Conservation (phyloP, 2,329 filamentous ascomycete species). For the Trichophyton mentagrophytes region DNA sequence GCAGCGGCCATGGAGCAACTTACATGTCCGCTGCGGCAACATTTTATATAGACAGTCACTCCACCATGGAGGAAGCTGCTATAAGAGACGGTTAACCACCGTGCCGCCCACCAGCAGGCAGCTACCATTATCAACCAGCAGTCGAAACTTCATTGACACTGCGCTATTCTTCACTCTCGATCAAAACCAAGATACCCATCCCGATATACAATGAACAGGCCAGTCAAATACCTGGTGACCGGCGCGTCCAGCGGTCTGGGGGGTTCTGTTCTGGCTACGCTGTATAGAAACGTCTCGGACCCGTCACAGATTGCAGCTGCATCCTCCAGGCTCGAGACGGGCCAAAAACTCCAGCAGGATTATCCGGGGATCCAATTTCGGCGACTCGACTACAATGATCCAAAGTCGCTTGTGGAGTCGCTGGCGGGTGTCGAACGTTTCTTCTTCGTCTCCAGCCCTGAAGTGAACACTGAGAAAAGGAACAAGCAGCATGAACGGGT, state of each 20-base stretch:
- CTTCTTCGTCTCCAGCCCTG: conserved; percentile 46
- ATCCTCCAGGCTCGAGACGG: conserved; percentile 35
- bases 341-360: conserved; percentile 24
- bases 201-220: not conserved
- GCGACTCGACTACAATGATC: conserved; percentile 40
- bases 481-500: conserved; percentile 37
- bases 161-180: not conserved
- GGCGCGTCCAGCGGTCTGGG: conserved; percentile 29
- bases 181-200: not conserved
- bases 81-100: not conserved
- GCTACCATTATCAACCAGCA: not conserved
- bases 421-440: conserved; percentile 42
- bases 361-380: conserved; percentile 38
- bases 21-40: not conserved
- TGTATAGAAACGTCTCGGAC: conserved; percentile 24
- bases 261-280: conserved; percentile 22
- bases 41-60: not conserved
- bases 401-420: conserved; percentile 34
- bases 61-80: not conserved
- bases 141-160: not conserved
- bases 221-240: conserved; percentile 27
- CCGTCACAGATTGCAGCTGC: conserved; percentile 38
- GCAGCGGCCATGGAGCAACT: not conserved
- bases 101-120: not conserved
- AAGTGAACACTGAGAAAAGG: conserved; percentile 37